Evolutionary conservation across 2,329 filamentous ascomycete genomes (phyloP), one percentile per base, ranked within the genome.

Genomic region (Xylaria sp.): DNA sequence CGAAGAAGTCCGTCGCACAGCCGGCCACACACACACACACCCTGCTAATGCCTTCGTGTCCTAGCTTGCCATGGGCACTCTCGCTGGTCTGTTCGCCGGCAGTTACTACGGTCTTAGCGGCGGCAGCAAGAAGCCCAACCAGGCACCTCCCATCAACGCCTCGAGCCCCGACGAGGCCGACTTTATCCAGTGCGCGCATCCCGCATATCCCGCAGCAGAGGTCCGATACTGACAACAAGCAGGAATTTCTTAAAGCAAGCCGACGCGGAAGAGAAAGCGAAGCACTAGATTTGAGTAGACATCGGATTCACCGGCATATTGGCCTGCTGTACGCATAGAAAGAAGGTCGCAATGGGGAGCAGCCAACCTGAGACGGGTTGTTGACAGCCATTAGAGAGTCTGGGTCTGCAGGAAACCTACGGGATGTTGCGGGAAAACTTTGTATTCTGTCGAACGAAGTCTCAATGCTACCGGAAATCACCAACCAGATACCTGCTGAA

Each of bases 141-240:
- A 77, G 54, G 70, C 78, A 45, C 83, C 83, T 59, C 83, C 83
- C 46, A 83, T 86, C 76, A 85, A 85, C 71, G 83, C 83, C 56
- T 78, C 80, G 48, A 83, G 77, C 74, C 76, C 81, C 66, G 83
- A 85, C 69, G 83, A 86, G 76, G 81, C 79, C 71, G 81, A 85
- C 70, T 86, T 86, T 73, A 84, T 86, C 77, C 83, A 85, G 83
- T 85, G 72, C 76, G 79, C 68, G 48, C 43, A 48, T 52, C 50
- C 49, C 54, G 48, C n/a, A 46, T 18, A 59, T 52, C 37, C 52
- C 46, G 61, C 63, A 45, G 66, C 56, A n/a, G n/a, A n/a, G 19
- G 45, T 22, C 41, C 13, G 39, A 44, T 53, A 51, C 62, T 64
- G 52, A 69, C 47, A 2, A 16, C 13, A 20, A 44, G n/a, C 52